Base-by-base conservation (phyloP, 129 eudicot genomes). In the Cynara cardunculus region DNA sequence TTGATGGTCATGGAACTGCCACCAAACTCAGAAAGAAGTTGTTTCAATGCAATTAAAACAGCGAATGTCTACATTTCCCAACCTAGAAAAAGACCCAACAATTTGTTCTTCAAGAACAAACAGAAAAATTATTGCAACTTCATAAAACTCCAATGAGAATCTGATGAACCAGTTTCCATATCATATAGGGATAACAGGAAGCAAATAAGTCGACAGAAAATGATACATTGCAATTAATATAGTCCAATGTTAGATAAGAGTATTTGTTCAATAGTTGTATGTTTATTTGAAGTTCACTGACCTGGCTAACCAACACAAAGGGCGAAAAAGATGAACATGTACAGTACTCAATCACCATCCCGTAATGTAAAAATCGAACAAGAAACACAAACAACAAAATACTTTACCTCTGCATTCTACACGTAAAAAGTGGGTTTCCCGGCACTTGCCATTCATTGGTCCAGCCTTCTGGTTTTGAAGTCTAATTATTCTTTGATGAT, bases 391-490 rank as follows among this genome's bases (percentile, higher is more conserved):
- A 75, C 32, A 81, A 56, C 86, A 85, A 85, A 84, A 76, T 69
- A 81, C 81, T 69, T 81, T 72, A 87, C 87, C 94, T 85, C 91
- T 85, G 83, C 66, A 74, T 88, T 82, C 80, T 83, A 83, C 73
- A 69, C 7, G 79, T 69, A 80, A 74, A 11, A 74, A 11, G 11
- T 25, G n/a, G 70, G 82, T 87, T 85, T 87, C 85, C 89, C 82
- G 53, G 16, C 53, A 0, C 53, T 41, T 41, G 78, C 71, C 78
- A 68, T 53, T 28, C 59, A 37, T 78, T 74, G 37, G 68, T 84
- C 77, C 78, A 49, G 74, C 76, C 49, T 30, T 69, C 31, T 75
- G 71, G 64, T 34, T 75, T 61, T 44, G 80, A 73, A 80, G 81
- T 75, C 73, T 85, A 78, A 56, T 85, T 71, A 64, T 81, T 81